Evolutionary conservation across 371 early-diverging fungal species (phyloP).

Genomic region (Conidiobolus incongruus): DNA sequence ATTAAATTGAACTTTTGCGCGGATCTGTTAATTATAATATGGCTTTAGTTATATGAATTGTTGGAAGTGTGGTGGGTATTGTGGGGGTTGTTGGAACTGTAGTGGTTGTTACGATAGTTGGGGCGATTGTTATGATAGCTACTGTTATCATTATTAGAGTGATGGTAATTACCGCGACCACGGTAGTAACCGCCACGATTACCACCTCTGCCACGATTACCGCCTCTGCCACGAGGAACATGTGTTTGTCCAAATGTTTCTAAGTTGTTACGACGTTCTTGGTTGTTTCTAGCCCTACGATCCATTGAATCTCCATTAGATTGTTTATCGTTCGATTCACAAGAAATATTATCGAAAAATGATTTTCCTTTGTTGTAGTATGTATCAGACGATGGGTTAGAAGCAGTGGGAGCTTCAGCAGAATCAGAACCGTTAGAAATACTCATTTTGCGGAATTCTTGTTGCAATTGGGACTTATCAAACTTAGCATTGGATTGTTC

Average conservation of each 20-base stretch:
- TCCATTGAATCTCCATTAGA: too few relatives aligned
- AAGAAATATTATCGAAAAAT: constrained; percentile 95
- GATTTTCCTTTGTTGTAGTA: constrained; percentile 54
- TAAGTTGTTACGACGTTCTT: constrained; percentile 73
- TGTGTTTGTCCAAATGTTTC: constrained; percentile 88
- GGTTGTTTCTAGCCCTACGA: constrained; percentile 51
- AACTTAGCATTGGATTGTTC: constrained; percentile 83
- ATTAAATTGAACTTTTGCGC: too few relatives aligned
- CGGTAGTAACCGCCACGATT: constrained; percentile 25
- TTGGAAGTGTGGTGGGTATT: too few relatives aligned
- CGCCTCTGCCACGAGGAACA: constrained; percentile 30
- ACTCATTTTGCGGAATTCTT: constrained; percentile 24
- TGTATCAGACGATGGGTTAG: constrained; percentile 12
- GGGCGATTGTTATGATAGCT: too few relatives aligned
- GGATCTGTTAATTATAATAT: too few relatives aligned
- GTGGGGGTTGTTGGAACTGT: too few relatives aligned
- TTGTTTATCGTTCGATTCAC: constrained; percentile 86
- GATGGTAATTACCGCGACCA: constrained; percentile 15
- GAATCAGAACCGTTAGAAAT: constrained; percentile 9
- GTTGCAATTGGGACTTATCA: constrained; percentile 51
- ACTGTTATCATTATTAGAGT: constrained; percentile 11
- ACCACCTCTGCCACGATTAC: constrained; percentile 16
- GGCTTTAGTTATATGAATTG: too few relatives aligned
- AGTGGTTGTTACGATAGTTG: too few relatives aligned
- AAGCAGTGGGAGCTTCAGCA: background rate